Evolutionary conservation across 345 rosid genomes (phyloP).

Genomic region (Rhizophora mangle): DNA sequence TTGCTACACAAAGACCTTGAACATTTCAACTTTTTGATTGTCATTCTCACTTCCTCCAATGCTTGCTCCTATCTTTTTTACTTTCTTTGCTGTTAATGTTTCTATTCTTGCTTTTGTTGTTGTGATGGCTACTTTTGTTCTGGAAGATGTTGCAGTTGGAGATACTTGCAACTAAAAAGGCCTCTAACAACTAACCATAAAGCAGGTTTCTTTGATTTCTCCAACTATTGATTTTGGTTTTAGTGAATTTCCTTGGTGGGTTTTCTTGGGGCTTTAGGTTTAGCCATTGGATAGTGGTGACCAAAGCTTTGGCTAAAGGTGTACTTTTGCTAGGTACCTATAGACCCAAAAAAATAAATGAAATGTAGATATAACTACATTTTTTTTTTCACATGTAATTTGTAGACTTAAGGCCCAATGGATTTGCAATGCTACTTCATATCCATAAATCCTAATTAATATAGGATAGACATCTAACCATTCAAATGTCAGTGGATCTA

Average conservation of each 20-base stretch:
- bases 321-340: background rate
- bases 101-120: background rate
- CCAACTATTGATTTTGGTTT: conserved; percentile 27
- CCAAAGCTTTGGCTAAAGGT: conserved; percentile 1
- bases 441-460: conserved; percentile 5
- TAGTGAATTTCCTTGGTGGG: conserved; percentile 32
- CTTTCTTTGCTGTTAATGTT: conserved; percentile 9
- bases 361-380: conserved; percentile 5
- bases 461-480: conserved; percentile 21
- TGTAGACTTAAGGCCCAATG: conserved; percentile 5
- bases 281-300: conserved; percentile 40
- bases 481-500: too few relatives aligned
- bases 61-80: conserved; percentile 13
- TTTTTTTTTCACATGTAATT: too few relatives aligned
- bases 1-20: conserved; percentile 78
- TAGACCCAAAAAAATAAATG: conserved; percentile 5
- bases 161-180: conserved; percentile 45
- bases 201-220: conserved; percentile 37
- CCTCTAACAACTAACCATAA: conserved; percentile 57
- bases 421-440: background rate
- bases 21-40: conserved; percentile 66
- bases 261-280: conserved; percentile 31
- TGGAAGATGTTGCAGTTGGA: conserved; percentile 29
- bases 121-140: background rate
- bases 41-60: conserved; percentile 41